These are phyloP conservation scores for Croton setiger DNA, from an alignment of 441 rosid genomes.

Conservation along the genomic window DNA sequence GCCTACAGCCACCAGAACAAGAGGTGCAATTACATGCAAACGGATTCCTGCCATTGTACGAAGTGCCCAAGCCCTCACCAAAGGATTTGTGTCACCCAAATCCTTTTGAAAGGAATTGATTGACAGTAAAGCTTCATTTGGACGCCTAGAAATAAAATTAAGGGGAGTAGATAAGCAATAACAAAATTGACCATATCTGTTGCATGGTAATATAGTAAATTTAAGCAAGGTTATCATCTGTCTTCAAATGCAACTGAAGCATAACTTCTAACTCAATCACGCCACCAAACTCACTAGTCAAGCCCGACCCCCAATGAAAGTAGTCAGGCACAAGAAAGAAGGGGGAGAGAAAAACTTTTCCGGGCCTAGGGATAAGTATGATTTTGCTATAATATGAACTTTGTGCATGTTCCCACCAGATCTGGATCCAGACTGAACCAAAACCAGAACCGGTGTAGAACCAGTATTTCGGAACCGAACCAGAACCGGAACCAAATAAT, in stretches of 20 bases:
- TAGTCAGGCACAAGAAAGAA: not conserved
- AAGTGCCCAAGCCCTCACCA: conserved; percentile 96
- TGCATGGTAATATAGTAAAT: conserved; percentile 1
- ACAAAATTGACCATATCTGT: conserved; percentile 3
- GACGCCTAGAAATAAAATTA: conserved; percentile 58
- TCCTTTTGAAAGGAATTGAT: conserved; percentile 94
- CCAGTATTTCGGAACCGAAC: no score
- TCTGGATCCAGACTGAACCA: no score
- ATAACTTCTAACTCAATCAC: not conserved
- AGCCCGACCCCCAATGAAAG: not conserved
- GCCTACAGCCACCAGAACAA: conserved; percentile 74
- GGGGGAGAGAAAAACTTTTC: not conserved
- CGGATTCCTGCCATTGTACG: conserved; percentile 98
- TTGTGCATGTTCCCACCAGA: no score
- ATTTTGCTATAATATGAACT: not conserved
- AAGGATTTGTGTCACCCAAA: conserved; percentile 88
- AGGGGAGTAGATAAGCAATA: conserved; percentile 13
- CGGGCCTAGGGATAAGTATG: not conserved
- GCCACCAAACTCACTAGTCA: not conserved
- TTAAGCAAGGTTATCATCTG: not conserved
- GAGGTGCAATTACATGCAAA: conserved; percentile 77
- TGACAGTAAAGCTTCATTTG: conserved; percentile 91
- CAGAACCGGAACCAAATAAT: no score
- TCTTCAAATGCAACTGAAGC: conserved; percentile 8
- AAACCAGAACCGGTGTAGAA: no score